Percentiles rank a stretch among this genome's conserved stretches.
Evolutionary conservation across 352 stramenopile species (phyloP).

Genomic region (Phytophthora pisi): DNA sequence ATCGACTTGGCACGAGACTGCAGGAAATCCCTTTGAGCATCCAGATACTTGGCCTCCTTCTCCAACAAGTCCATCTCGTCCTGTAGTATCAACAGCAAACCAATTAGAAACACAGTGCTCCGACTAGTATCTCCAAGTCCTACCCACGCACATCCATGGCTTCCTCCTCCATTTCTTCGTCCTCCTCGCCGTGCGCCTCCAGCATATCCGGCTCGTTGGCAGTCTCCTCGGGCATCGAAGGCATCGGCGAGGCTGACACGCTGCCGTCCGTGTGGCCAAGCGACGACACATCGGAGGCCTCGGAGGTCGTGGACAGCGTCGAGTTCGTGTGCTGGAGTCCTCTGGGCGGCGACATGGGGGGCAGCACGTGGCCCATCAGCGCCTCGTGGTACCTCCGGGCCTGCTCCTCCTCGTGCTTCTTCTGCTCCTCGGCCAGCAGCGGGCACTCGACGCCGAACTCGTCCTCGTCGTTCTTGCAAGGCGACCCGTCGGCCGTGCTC

Average conservation of each 20-base stretch:
- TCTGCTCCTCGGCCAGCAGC: constrained; percentile 26
- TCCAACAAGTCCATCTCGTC: constrained; percentile 62
- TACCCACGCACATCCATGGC: constrained; percentile 35
- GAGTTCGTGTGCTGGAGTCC: constrained; percentile 28
- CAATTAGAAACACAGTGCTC: too few relatives aligned
- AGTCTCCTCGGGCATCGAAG: constrained; percentile 39
- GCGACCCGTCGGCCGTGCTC: constrained; percentile 33
- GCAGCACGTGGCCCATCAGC: constrained; percentile 30
- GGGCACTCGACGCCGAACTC: constrained; percentile 42
- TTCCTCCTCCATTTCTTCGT: constrained; percentile 44
- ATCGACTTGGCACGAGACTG: constrained; percentile 56
- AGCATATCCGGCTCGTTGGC: constrained; percentile 13
- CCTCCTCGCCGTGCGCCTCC: constrained; percentile 25
- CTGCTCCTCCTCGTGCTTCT: constrained; percentile 15
- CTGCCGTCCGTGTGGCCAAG: constrained; percentile 27
- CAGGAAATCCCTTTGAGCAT: constrained; percentile 70
- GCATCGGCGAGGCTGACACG: constrained; percentile 36
- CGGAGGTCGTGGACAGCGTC: constrained; percentile 25
- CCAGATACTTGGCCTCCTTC: constrained; percentile 77
- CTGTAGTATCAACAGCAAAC: constrained; percentile 24
- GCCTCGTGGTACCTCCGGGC: constrained; percentile 20
- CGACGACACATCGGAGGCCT: constrained; percentile 17
- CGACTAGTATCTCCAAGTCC: too few relatives aligned
- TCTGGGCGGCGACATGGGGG: constrained; percentile 36
- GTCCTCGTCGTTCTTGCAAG: constrained; percentile 35